Evolutionary conservation across 148 eudicot genomes (phyloP).

Genomic region (Fallopia convolvulus): DNA sequence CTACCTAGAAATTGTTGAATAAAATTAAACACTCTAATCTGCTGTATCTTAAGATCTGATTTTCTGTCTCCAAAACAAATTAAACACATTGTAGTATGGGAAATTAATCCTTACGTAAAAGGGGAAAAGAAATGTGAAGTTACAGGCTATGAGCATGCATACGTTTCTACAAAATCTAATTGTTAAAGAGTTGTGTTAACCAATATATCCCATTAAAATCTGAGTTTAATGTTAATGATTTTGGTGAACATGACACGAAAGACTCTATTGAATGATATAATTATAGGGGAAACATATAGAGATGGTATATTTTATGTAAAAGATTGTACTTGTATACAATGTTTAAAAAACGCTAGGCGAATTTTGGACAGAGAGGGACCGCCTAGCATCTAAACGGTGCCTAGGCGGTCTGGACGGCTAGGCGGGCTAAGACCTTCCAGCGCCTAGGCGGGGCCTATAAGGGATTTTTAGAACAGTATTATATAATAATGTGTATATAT

Average conservation of each 20-base stretch:
- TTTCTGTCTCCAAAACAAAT: background rate
- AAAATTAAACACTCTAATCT: background rate
- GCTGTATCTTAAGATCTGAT: background rate
- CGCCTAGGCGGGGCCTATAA: too few species aligned
- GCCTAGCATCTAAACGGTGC: too few species aligned
- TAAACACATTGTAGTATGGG: background rate
- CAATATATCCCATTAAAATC: background rate
- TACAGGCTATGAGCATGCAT: background rate
- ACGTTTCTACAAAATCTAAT: background rate
- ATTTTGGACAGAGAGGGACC: too few species aligned
- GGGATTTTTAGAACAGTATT: too few species aligned
- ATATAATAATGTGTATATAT: too few species aligned
- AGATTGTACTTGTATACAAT: too few species aligned
- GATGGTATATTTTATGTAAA: too few species aligned
- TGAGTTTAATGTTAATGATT: background rate
- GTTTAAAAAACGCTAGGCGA: too few species aligned
- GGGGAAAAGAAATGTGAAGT: background rate
- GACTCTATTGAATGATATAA: background rate
- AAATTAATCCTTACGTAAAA: background rate
- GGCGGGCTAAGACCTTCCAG: too few species aligned
- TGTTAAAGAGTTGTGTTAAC: background rate
- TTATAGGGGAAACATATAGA: background rate
- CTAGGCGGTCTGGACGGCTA: too few species aligned
- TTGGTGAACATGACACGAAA: background rate
- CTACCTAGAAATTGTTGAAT: slow-evolving; percentile 6